These are phyloP conservation scores for Dinochytrium kinnereticum DNA, from an alignment of 371 early-diverging fungal species.

Conservation along the genomic window DNA sequence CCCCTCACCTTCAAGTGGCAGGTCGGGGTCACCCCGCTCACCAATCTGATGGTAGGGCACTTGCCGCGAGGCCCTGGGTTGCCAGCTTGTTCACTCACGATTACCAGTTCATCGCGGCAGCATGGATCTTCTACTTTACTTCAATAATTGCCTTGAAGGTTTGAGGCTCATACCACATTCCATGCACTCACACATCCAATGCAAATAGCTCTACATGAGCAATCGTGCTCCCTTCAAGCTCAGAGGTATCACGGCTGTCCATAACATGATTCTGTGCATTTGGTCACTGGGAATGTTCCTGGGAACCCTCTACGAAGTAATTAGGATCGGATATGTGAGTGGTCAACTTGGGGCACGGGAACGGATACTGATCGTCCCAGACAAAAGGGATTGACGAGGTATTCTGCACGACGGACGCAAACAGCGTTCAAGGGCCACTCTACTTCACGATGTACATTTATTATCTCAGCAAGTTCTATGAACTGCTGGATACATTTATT, in stretches of 20 bases:
- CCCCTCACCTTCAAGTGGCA: constrained; percentile 1
- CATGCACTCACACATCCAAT: not conserved
- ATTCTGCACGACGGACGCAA: constrained; percentile 40
- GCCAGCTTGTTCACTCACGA: too few species aligned
- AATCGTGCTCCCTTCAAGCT: constrained; percentile 36
- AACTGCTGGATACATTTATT: constrained; percentile 48
- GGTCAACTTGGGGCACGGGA: not conserved
- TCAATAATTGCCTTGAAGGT: constrained; percentile 33
- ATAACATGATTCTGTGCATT: constrained; percentile 43
- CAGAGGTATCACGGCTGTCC: constrained; percentile 31
- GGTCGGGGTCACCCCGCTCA: constrained; percentile 7
- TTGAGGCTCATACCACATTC: not conserved
- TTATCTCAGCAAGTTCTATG: constrained; percentile 44
- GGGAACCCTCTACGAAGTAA: constrained; percentile 22
- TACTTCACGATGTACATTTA: constrained; percentile 41
- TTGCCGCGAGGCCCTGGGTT: not conserved
- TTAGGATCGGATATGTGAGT: constrained; percentile 23
- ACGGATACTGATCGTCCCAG: not conserved
- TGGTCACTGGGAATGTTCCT: constrained; percentile 36
- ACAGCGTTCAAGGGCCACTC: constrained; percentile 27
- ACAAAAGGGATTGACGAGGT: constrained; percentile 32
- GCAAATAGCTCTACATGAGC: constrained; percentile 32
- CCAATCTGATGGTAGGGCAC: not conserved
- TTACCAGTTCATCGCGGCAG: constrained; percentile 21
- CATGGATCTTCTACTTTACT: constrained; percentile 34